Base-by-base conservation (phyloP, 495 filamentous ascomycete species). In the Diplogelasinospora grovesii region DNA sequence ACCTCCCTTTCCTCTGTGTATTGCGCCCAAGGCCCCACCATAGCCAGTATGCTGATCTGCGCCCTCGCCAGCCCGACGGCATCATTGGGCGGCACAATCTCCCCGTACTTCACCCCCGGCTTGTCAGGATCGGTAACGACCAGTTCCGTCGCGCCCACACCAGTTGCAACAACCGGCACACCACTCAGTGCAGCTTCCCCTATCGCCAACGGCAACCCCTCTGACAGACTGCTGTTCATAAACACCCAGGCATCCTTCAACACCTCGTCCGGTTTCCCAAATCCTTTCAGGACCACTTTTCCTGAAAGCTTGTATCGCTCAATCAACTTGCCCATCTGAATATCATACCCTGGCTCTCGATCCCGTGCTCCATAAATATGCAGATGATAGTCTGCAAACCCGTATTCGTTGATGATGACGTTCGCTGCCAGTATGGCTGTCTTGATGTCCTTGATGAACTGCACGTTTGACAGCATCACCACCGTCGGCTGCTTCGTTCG, bases 391-490 rank as follows among this genome's bases (percentile, higher is more conserved):
- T 79, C 74, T 10, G 66, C 63, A 49, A 82, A 81, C 22, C 76
- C 75, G 69, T 68, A 80, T 40, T 75, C 64, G 56, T 82, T 80
- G 59, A 79, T 70, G 50, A 82, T 80, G 45, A 82, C 70, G 42
- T 81, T 77, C 6, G 78, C 78, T 14, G 78, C 78, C 3, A 79
- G 63, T 13, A 82, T 68, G 4, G 78, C 78, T 1, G 65, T 81
- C 54, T 79, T 80, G 60, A 82, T 79, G 37, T 81, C 78, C 57
- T 82, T 82, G 53, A 75, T 76, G 52, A 78, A 81, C 66, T 75
- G 77, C n/a, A 82, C 73, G 43, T 82, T 76, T 14, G 75, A 79
- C 82, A 83, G 46, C 79, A 82, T 82, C 22, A 74, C 77, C 2
- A 82, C 79, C 0, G 79, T 83, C 2, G 78, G 77, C 14, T 56